Conservation (phyloP, 1,284 basidiomycete species). For the Rhodotorula sp. region DNA sequence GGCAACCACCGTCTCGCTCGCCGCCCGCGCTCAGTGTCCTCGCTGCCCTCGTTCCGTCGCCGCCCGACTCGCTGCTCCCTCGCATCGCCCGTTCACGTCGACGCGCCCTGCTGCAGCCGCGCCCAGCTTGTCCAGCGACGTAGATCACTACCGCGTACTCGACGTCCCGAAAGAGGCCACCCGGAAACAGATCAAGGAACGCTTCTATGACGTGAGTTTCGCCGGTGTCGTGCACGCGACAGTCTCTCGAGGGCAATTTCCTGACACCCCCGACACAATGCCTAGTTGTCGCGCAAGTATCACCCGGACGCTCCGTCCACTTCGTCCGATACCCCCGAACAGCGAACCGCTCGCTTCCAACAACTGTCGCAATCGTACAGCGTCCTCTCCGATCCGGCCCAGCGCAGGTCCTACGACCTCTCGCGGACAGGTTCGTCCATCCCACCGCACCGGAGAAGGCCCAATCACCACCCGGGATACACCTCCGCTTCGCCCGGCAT, state of each 20-base stretch:
- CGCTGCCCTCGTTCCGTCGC: background rate
- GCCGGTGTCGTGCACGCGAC: background rate
- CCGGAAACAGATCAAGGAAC: constrained; percentile 42
- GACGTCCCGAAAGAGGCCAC: constrained; percentile 26
- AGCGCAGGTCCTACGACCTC: constrained; percentile 31
- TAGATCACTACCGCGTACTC: constrained; percentile 38
- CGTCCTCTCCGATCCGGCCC: constrained; percentile 30
- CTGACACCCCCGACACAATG: background rate
- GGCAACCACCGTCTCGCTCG: no score
- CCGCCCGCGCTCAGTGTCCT: background rate
- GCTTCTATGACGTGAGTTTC: constrained; percentile 43
- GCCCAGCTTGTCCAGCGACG: constrained; percentile 12
- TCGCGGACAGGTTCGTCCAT: constrained; percentile 2
- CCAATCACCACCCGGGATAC: constrained; percentile 20
- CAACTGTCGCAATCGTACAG: constrained; percentile 35
- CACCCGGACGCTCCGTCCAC: constrained; percentile 42
- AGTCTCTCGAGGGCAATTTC: background rate
- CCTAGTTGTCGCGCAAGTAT: constrained; percentile 41
- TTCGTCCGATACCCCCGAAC: constrained; percentile 33
- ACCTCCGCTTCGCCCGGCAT: constrained; percentile 17
- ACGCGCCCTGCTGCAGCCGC: background rate
- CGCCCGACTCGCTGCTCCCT: background rate
- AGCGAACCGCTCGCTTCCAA: constrained; percentile 33
- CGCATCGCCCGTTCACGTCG: constrained; percentile 3
- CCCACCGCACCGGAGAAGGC: constrained; percentile 12